Conservation (phyloP, 108 stramenopile species). For the Nitzschia palea region DNA sequence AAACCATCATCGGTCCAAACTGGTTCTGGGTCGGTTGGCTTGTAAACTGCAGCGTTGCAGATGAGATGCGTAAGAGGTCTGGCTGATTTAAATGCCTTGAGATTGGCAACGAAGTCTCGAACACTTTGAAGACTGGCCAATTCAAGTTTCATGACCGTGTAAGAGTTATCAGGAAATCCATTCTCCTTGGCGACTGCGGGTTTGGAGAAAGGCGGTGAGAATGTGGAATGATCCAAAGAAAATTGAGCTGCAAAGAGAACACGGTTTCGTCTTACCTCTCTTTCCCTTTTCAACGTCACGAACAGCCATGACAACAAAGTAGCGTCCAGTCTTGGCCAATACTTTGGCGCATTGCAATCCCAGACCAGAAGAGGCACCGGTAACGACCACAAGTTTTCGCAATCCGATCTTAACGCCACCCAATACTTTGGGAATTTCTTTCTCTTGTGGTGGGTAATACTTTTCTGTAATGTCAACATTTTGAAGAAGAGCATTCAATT, state of each 20-base stretch:
- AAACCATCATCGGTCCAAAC: constrained; percentile 96
- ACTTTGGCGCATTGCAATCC: constrained; percentile 76
- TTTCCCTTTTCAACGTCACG: constrained; percentile 91
- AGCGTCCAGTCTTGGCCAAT: constrained; percentile 84
- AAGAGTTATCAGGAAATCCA: constrained; percentile 71
- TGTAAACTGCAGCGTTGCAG: constrained; percentile 97
- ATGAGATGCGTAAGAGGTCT: constrained; percentile 88
- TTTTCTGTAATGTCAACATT: constrained; percentile 34
- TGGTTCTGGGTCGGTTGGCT: constrained; percentile 87
- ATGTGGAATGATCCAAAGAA: neutral
- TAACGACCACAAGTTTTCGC: constrained; percentile 82
- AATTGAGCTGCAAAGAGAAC: neutral
- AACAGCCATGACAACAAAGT: constrained; percentile 93
- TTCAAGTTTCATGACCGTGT: constrained; percentile 90
- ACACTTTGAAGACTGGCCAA: constrained; percentile 87
- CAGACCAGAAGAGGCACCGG: constrained; percentile 91
- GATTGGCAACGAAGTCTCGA: constrained; percentile 89
- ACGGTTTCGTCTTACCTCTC: constrained; percentile 46
- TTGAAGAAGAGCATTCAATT: constrained; percentile 4
- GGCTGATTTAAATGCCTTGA: constrained; percentile 92
- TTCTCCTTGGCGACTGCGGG: constrained; percentile 75
- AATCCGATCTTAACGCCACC: constrained; percentile 86
- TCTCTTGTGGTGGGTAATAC: constrained; percentile 63
- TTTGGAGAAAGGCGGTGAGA: neutral
- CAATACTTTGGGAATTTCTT: constrained; percentile 79